Percentiles rank a stretch among this genome's conserved stretches.
Evolutionary conservation across 371 early-diverging fungal species (phyloP).

Genomic region (Mucor saturninus): DNA sequence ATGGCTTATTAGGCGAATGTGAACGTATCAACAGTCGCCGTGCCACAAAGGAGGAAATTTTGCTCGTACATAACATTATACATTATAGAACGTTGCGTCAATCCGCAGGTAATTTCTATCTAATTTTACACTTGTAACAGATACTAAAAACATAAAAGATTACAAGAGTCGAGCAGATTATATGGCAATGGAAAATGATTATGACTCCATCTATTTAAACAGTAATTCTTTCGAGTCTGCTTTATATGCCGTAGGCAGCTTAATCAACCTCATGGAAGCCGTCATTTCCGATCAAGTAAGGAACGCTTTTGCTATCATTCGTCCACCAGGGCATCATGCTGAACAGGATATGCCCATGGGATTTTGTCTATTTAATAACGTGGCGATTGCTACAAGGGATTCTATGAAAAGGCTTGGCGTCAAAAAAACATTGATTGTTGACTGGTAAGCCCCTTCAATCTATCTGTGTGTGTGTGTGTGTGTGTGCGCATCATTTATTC

Average conservation of each 20-base stretch:
- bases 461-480: too few relatives aligned
- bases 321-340: slow-evolving; percentile 94
- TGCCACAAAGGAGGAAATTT: slow-evolving; percentile 61
- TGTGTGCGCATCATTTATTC: too few relatives aligned
- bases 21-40: slow-evolving; percentile 51
- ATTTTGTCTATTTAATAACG: slow-evolving; percentile 91
- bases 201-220: slow-evolving; percentile 78
- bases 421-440: slow-evolving; percentile 78
- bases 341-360: slow-evolving; percentile 75
- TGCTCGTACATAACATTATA: slow-evolving; percentile 60
- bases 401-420: slow-evolving; percentile 50
- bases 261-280: slow-evolving; percentile 72
- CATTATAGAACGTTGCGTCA: slow-evolving; percentile 31
- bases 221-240: slow-evolving; percentile 66
- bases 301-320: slow-evolving; percentile 85
- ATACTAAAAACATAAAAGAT: too few relatives aligned
- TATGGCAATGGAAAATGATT: slow-evolving; percentile 29
- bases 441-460: slow-evolving; percentile 87
- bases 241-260: slow-evolving; percentile 74
- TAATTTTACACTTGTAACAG: neutral
- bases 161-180: slow-evolving; percentile 20
- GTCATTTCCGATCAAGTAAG: slow-evolving; percentile 66
- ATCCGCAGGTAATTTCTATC: slow-evolving; percentile 13
- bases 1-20: slow-evolving; percentile 59
- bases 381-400: slow-evolving; percentile 79